phyloP scores from a whole-genome alignment of 257 asterid species.

The Solanum lignicaule region DNA sequence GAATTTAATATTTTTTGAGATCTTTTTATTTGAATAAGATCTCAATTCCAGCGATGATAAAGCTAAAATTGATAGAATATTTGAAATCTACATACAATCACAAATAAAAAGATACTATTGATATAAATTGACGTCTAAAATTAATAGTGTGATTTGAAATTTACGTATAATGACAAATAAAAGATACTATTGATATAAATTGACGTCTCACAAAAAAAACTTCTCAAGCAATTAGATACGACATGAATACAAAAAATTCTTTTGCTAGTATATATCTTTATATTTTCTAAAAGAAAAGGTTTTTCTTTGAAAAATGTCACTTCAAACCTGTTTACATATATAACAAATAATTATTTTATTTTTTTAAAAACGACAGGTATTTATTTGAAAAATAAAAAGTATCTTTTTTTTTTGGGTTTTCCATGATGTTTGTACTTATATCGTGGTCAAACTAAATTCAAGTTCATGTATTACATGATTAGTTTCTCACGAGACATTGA shows the following conservation, averaged over 20 bases:
- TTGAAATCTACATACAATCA: background rate
- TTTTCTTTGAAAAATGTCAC: background rate
- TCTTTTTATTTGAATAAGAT: background rate
- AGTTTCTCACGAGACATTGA: background rate
- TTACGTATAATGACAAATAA: background rate
- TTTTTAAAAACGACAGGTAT: accelerated
- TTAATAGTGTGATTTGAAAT: background rate
- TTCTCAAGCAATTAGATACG: background rate
- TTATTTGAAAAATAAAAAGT: background rate
- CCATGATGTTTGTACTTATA: background rate
- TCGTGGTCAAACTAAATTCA: accelerated
- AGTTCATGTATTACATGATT: background rate
- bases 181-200: background rate
- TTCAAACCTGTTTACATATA: background rate
- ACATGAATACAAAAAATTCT: background rate
- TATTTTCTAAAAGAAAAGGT: background rate
- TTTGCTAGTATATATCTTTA: too few relatives aligned
- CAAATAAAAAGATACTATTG: background rate
- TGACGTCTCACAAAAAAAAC: background rate
- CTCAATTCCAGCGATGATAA: background rate
- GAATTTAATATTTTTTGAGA: background rate
- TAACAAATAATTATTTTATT: background rate
- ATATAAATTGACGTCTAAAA: background rate
- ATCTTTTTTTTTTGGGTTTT: background rate
- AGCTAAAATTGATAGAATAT: background rate